phyloP scores from a whole-genome alignment of 1,284 basidiomycete genomes.

The Takashimella koratensis region DNA sequence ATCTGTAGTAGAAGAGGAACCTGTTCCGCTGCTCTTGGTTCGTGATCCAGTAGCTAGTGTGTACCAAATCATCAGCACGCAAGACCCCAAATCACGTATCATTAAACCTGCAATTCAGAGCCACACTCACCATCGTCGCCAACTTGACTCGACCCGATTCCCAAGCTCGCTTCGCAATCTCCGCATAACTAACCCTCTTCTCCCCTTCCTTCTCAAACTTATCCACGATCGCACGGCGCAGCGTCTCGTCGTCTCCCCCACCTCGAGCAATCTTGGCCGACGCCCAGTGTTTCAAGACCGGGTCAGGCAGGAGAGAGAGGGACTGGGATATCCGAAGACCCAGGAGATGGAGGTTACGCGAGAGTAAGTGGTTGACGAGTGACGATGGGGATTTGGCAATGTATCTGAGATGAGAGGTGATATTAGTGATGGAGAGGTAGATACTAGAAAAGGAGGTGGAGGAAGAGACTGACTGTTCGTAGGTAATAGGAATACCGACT shows the following conservation, averaged over 20 bases:
- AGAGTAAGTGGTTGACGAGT: conserved; percentile 76
- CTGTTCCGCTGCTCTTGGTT: conserved; percentile 83
- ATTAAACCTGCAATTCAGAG: not conserved
- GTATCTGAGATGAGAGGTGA: conserved; percentile 57
- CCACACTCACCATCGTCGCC: conserved; percentile 71
- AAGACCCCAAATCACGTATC: not conserved
- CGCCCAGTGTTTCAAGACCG: conserved; percentile 94
- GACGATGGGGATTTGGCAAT: conserved; percentile 69
- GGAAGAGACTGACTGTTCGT: conserved; percentile 69
- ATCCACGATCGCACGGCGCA: conserved; percentile 77
- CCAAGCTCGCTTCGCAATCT: conserved; percentile 92
- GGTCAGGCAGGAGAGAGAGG: conserved; percentile 75
- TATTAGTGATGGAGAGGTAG: too few relatives aligned
- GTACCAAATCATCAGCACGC: conserved; percentile 2
- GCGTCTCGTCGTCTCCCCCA: conserved; percentile 66
- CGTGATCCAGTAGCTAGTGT: conserved; percentile 91
- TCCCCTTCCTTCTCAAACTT: conserved; percentile 67
- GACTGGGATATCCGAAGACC: conserved; percentile 86
- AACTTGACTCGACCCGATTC: conserved; percentile 77
- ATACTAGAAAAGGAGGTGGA: too few relatives aligned
- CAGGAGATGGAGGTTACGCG: conserved; percentile 84
- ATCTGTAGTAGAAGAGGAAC: conserved; percentile 88
- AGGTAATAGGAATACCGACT: conserved; percentile 89
- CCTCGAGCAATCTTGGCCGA: conserved; percentile 80
- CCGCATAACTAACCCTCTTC: conserved; percentile 76